Base-by-base conservation (phyloP, 257 asterid genomes). In the Scutellaria galericulata region DNA sequence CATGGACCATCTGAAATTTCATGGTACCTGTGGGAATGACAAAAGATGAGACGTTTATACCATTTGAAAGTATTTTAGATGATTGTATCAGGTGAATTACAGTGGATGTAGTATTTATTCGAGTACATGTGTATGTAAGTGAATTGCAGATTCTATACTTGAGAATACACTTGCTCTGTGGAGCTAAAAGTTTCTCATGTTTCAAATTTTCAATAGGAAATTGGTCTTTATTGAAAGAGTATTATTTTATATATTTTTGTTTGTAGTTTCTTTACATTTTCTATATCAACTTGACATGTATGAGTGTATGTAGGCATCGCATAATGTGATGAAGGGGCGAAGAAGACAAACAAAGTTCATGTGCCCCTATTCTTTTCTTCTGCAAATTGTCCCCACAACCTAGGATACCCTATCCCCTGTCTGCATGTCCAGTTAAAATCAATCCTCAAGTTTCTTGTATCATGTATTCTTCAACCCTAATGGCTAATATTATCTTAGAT, bases 321-420 rank as follows among this genome's bases (percentile, higher is more conserved):
- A 63, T 46, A 61, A 47, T 15, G 20, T 41, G 27, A 57, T 42
- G 39, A 57, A 51, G 66, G 72, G 78, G 59, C 66, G 71, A 37
- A 31, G 31, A 57, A 31, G 80, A 81, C 85, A 81, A 77, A 70
- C 10, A 40, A 68, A 62, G 18, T 70, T 77, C 80, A 81, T 77
- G 80, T 81, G 79, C 83, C 15, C 45, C 59, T 64, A 67, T 12
- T 73, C 20, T 41, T 31, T n/a, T 44, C 12, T 55, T 60, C 41
- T 45, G 13, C 15, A 66, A 35, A 27, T 52, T 51, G 80, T 51
- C 82, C 82, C 82, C 78, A 68, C 79, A 51, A 56, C 24, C 35
- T 71, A 60, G 39, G 48, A 35, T n/a, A 22, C 61, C 39, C 37
- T 39, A 42, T 31, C 4, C 44, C 61, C n/a, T 74, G 44, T 75